phyloP scores from a whole-genome alignment of 805 yeast genomes.

The Teunomyces funiuensis region DNA sequence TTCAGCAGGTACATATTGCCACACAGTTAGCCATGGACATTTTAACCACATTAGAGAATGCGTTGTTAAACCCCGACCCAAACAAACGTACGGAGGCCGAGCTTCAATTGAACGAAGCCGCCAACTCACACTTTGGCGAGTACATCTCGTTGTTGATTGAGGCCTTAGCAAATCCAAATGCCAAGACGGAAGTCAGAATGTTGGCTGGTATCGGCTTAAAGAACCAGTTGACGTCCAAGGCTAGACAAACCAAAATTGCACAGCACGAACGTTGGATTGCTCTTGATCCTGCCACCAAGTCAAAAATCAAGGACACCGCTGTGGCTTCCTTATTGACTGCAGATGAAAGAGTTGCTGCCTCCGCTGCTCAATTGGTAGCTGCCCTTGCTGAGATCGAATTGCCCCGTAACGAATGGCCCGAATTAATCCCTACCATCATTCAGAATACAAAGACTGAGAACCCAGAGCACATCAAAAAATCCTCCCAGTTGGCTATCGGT shows the following conservation, averaged over 20 bases:
- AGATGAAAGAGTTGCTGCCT: constrained; percentile 78
- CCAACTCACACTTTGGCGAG: constrained; percentile 73
- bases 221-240: constrained; percentile 86
- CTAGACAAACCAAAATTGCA: constrained; percentile 52
- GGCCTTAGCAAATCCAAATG: constrained; percentile 64
- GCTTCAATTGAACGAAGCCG: constrained; percentile 65
- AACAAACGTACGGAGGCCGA: constrained; percentile 75
- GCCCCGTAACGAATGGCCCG: constrained; percentile 86
- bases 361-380: constrained; percentile 92
- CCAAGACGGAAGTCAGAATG: constrained; percentile 79
- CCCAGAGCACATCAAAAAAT: constrained; percentile 77
- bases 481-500: constrained; percentile 87
- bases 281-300: constrained; percentile 54
- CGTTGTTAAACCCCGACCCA: constrained; percentile 69
- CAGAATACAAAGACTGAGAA: constrained; percentile 80
- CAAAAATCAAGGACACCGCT: constrained; percentile 60
- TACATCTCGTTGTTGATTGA: constrained; percentile 69
- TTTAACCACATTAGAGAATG: constrained; percentile 71
- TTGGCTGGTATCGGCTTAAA: constrained; percentile 86
- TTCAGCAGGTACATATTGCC: neutral
- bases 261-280: constrained; percentile 76
- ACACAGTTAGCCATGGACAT: constrained; percentile 49
- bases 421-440: constrained; percentile 77
- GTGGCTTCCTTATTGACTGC: constrained; percentile 61
- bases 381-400: constrained; percentile 96